These are phyloP conservation scores for Xylariaceae sp. DNA, from an alignment of 2,329 filamentous ascomycete species.

Conservation along the genomic window DNA sequence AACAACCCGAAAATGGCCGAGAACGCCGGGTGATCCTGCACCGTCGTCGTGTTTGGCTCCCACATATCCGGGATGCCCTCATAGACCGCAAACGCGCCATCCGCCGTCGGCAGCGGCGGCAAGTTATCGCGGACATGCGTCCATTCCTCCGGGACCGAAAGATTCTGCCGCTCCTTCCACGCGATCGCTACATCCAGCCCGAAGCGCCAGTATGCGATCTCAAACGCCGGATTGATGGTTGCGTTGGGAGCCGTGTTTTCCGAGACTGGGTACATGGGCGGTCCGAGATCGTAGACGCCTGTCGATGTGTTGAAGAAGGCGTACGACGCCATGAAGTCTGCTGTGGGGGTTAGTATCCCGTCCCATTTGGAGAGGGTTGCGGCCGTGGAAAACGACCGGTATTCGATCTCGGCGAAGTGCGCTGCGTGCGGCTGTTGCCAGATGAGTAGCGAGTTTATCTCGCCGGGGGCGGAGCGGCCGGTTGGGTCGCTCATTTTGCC, in stretches of 20 bases:
- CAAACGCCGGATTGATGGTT: slow-evolving; percentile 57
- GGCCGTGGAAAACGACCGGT: slow-evolving; percentile 40
- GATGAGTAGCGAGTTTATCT: slow-evolving; percentile 57
- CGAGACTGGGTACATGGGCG: slow-evolving; percentile 43
- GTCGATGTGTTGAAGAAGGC: slow-evolving; percentile 52
- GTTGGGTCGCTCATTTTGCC: slow-evolving; percentile 56
- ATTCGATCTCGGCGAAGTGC: slow-evolving; percentile 57
- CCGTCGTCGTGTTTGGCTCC: slow-evolving; percentile 33
- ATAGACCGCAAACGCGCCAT: slow-evolving; percentile 52
- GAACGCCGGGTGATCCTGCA: slow-evolving; percentile 42
- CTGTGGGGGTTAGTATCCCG: slow-evolving; percentile 44
- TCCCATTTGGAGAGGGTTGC: slow-evolving; percentile 51
- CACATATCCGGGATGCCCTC: slow-evolving; percentile 46
- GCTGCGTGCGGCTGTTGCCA: slow-evolving; percentile 62
- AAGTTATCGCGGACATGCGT: slow-evolving; percentile 46
- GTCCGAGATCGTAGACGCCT: slow-evolving; percentile 46
- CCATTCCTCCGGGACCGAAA: slow-evolving; percentile 44
- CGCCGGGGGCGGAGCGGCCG: slow-evolving; percentile 52
- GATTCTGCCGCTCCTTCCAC: slow-evolving; percentile 48
- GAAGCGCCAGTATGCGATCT: slow-evolving; percentile 59
- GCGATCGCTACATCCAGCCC: slow-evolving; percentile 50
- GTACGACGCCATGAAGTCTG: slow-evolving; percentile 58
- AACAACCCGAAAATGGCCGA: slow-evolving; percentile 41
- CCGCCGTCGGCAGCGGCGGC: slow-evolving; percentile 47
- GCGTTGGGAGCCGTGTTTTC: slow-evolving; percentile 57